Conservation (phyloP, 2,329 filamentous ascomycete species). For the Verticillium nonalfalfae region DNA sequence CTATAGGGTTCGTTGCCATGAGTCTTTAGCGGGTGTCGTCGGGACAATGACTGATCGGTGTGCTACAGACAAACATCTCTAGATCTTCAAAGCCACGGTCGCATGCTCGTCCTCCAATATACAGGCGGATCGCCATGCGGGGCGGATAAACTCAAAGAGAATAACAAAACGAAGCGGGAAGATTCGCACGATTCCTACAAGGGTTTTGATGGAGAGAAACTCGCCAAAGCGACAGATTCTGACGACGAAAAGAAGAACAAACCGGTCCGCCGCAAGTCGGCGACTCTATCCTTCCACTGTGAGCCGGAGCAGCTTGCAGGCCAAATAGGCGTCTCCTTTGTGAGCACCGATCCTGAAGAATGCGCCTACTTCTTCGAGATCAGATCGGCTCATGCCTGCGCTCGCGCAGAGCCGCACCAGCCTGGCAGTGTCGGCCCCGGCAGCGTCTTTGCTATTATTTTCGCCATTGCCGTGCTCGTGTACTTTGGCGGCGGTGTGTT, state of each 20-base stretch:
- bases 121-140: slow-evolving; percentile 70
- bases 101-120: slow-evolving; percentile 73
- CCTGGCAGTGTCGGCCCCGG: slow-evolving; percentile 65
- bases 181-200: slow-evolving; percentile 16
- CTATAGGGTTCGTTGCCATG: slow-evolving; percentile 58
- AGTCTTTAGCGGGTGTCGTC: neutral
- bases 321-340: slow-evolving; percentile 70
- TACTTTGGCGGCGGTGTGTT: slow-evolving; percentile 91
- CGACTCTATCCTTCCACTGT: slow-evolving; percentile 89
- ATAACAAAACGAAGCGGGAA: neutral
- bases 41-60: neutral
- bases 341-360: slow-evolving; percentile 76
- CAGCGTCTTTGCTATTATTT: slow-evolving; percentile 84
- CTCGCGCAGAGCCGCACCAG: slow-evolving; percentile 60
- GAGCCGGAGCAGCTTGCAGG: slow-evolving; percentile 70
- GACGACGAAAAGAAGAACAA: slow-evolving; percentile 27
- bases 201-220: slow-evolving; percentile 27
- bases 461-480: slow-evolving; percentile 67
- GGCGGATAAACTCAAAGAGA: slow-evolving; percentile 27
- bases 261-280: slow-evolving; percentile 58
- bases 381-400: slow-evolving; percentile 76
- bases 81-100: slow-evolving; percentile 52
- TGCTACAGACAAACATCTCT: slow-evolving; percentile 45
- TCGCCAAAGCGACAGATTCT: slow-evolving; percentile 17
- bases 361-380: slow-evolving; percentile 97